Percentiles rank a stretch among this genome's conserved stretches.
phyloP scores from a whole-genome alignment of 805 yeast genomes.

The Sugiyamaella qingdaonensis region DNA sequence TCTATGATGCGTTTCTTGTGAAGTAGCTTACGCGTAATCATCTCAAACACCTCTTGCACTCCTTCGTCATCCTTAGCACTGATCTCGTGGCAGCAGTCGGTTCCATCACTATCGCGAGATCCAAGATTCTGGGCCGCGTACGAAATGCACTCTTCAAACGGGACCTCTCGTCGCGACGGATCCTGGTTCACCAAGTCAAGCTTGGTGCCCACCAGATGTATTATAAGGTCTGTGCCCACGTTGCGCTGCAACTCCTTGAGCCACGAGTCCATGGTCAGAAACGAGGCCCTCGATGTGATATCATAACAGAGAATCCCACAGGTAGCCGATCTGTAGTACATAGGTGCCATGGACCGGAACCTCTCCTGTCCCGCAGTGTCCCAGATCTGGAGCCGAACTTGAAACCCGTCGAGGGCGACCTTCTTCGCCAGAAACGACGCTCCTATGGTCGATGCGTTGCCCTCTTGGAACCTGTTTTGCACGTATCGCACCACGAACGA shows the following conservation, averaged over 20 bases:
- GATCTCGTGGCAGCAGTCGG: conserved; percentile 33
- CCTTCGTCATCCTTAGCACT: conserved; percentile 35
- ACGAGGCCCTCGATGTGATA: conserved; percentile 33
- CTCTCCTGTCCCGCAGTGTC: conserved; percentile 98
- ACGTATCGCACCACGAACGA: conserved; percentile 35
- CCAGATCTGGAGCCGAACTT: conserved; percentile 58
- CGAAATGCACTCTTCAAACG: conserved; percentile 32
- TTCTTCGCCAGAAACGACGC: conserved; percentile 35
- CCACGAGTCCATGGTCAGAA: conserved; percentile 35
- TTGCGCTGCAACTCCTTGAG: conserved; percentile 30
- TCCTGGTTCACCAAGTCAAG: conserved; percentile 32
- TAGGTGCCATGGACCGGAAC: conserved; percentile 77
- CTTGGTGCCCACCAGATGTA: conserved; percentile 35
- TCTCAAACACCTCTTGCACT: conserved; percentile 33
- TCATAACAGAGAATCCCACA: conserved; percentile 36
- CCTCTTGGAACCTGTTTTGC: conserved; percentile 32
- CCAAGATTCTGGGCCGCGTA: conserved; percentile 27
- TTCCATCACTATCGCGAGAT: conserved; percentile 22
- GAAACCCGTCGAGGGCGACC: conserved; percentile 31
- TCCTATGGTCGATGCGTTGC: conserved; percentile 34
- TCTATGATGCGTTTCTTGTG: conserved; percentile 19
- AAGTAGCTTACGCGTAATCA: conserved; percentile 30
- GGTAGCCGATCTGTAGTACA: conserved; percentile 38
- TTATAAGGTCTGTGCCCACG: conserved; percentile 28
- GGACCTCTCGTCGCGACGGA: conserved; percentile 32